Evolutionary conservation across 1,284 basidiomycete genomes (phyloP).

Genomic region (Phylloporus gajari): DNA sequence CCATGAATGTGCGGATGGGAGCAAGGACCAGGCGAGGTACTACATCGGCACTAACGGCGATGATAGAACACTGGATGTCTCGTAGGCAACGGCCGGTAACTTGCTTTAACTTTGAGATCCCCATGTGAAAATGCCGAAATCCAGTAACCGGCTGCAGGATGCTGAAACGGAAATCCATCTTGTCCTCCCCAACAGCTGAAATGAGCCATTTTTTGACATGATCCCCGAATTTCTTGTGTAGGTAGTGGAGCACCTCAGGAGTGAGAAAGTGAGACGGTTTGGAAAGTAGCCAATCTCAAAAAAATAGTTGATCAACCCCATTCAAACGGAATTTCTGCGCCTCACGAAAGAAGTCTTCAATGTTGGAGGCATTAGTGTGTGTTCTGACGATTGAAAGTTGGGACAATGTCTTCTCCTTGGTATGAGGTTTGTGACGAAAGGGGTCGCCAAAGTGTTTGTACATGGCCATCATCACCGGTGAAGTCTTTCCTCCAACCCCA

Average conservation of each 20-base stretch:
- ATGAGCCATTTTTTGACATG: conserved; percentile 17
- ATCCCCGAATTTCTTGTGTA: conserved; percentile 13
- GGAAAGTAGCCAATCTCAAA: too few relatives aligned
- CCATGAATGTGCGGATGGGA: background rate
- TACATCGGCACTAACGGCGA: background rate
- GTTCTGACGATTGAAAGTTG: conserved; percentile 2
- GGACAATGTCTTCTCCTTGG: background rate
- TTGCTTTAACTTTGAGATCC: conserved; percentile 16
- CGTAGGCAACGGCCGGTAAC: background rate
- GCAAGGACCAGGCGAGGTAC: background rate
- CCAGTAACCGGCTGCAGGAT: conserved; percentile 10
- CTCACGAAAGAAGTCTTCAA: background rate
- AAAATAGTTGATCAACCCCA: conserved; percentile 5
- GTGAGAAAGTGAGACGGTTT: background rate
- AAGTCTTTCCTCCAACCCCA: conserved; percentile 10
- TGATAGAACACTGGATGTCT: background rate
- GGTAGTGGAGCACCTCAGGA: conserved; percentile 8
- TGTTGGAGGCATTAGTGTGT: background rate
- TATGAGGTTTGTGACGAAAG: conserved; percentile 3
- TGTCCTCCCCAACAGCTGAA: background rate
- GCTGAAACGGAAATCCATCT: conserved; percentile 10
- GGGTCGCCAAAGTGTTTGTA: conserved; percentile 14
- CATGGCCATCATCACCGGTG: conserved; percentile 11
- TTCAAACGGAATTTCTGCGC: conserved; percentile 7
- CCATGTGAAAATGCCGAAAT: conserved; percentile 9